Evolutionary conservation across 2,329 filamentous ascomycete genomes (phyloP).

Genomic region (Ophiostoma pallidulum): DNA sequence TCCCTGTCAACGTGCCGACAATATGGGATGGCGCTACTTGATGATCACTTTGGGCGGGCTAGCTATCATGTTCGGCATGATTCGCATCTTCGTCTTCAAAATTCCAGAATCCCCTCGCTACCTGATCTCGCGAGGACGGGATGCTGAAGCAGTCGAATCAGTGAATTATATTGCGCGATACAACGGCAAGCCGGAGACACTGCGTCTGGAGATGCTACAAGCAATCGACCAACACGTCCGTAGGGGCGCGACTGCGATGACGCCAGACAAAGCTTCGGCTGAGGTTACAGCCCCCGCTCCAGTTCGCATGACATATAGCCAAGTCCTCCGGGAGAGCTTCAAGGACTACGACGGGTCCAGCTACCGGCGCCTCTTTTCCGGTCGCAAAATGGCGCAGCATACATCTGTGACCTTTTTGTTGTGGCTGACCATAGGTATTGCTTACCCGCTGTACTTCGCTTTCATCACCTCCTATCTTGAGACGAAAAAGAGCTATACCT

Average conservation of each 20-base stretch:
- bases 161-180: constrained; percentile 19
- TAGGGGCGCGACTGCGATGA: background rate
- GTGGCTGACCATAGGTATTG: constrained; percentile 37
- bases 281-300: constrained; percentile 3
- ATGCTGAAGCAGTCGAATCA: constrained; percentile 20
- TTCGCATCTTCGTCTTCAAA: constrained; percentile 20
- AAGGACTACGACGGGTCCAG: constrained; percentile 20
- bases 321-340: constrained; percentile 20
- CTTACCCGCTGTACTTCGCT: constrained; percentile 37
- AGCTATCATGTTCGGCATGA: constrained; percentile 9
- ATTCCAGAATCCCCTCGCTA: constrained; percentile 37
- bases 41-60: constrained; percentile 14
- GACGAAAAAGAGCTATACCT: constrained; percentile 41
- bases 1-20: constrained; percentile 7
- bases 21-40: constrained; percentile 17
- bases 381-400: constrained; percentile 25
- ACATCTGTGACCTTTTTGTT: constrained; percentile 30
- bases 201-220: constrained; percentile 30
- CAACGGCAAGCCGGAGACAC: constrained; percentile 26
- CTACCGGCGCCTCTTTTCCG: constrained; percentile 26
- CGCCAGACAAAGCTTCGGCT: background rate
- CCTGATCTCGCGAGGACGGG: constrained; percentile 28
- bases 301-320: background rate
- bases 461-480: constrained; percentile 37
- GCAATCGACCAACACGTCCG: constrained; percentile 15